Conservation (phyloP, 768 basidiomycete species). For the Hortiboletus flavorubellus region DNA sequence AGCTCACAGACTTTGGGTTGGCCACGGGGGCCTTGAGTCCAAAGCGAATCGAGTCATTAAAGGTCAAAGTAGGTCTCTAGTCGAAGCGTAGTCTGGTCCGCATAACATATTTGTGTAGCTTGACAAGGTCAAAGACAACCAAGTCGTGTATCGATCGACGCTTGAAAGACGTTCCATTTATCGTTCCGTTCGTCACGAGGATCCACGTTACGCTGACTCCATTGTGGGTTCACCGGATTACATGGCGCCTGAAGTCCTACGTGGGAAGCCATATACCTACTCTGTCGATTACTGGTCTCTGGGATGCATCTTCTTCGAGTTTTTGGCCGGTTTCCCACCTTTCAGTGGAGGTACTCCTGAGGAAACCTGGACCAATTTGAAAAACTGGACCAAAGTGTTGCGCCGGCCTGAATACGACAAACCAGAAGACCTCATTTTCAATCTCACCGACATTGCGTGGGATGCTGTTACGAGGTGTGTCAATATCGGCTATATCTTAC, state of each 20-base stretch:
- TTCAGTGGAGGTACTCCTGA: conserved; percentile 95
- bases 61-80: conserved; percentile 65
- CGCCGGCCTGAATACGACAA: conserved; percentile 93
- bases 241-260: conserved; percentile 93
- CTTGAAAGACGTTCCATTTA: conserved; percentile 94
- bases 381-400: conserved; percentile 94
- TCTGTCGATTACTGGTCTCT: conserved; percentile 99
- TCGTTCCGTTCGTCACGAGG: conserved; percentile 84
- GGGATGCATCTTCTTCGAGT: conserved; percentile 97
- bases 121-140: conserved; percentile 94
- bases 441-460: conserved; percentile 91
- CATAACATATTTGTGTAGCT: conserved; percentile 49
- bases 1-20: conserved; percentile 95
- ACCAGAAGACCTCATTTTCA: conserved; percentile 95
- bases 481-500: neutral
- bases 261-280: conserved; percentile 92
- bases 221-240: conserved; percentile 98
- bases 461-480: conserved; percentile 82
- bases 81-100: neutral
- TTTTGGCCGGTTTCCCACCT: conserved; percentile 94
- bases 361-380: conserved; percentile 98
- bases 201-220: conserved; percentile 93
- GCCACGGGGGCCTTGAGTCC: conserved; percentile 97
- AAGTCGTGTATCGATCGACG: conserved; percentile 86
- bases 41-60: conserved; percentile 89